These are phyloP conservation scores for Sugiyamaella neomexicana DNA, from an alignment of 1,139 yeast genomes.

Conservation along the genomic window DNA sequence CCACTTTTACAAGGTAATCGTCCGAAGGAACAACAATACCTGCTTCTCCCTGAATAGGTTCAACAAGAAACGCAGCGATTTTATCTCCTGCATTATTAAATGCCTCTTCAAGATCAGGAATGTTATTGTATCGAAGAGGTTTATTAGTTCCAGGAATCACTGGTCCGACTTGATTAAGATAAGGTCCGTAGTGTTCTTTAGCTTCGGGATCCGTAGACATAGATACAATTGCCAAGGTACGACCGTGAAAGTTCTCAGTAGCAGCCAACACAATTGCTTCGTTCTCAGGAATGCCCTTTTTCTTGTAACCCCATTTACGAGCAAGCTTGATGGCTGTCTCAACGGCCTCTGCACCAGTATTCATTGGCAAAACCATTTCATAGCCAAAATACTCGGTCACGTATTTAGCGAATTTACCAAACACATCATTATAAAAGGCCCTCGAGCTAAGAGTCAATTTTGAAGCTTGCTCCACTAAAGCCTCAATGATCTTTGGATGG, in stretches of 20 bases:
- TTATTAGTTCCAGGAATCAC: conserved; percentile 57
- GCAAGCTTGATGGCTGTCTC: conserved; percentile 94
- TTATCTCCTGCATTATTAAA: conserved; percentile 83
- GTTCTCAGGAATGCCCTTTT: conserved; percentile 76
- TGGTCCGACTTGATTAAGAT: conserved; percentile 80
- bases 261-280: conserved; percentile 90
- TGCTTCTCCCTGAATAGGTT: conserved; percentile 98
- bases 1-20: conserved; percentile 73
- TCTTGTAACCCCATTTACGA: conserved; percentile 94
- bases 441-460: conserved; percentile 83
- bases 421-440: conserved; percentile 88
- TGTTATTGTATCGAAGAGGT: conserved; percentile 45
- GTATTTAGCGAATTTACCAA: conserved; percentile 84
- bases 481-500: conserved; percentile 87
- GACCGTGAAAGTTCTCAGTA: conserved; percentile 89
- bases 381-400: conserved; percentile 86
- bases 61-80: conserved; percentile 87
- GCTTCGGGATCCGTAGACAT: conserved; percentile 98
- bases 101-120: conserved; percentile 85
- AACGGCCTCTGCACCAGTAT: conserved; percentile 98
- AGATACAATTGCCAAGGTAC: conserved; percentile 92
- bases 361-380: conserved; percentile 95
- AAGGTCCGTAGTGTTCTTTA: conserved; percentile 86
- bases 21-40: conserved; percentile 93
- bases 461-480: conserved; percentile 84